Conservation (phyloP, 371 early-diverging fungal species). For the Apophysomyces sp. region DNA sequence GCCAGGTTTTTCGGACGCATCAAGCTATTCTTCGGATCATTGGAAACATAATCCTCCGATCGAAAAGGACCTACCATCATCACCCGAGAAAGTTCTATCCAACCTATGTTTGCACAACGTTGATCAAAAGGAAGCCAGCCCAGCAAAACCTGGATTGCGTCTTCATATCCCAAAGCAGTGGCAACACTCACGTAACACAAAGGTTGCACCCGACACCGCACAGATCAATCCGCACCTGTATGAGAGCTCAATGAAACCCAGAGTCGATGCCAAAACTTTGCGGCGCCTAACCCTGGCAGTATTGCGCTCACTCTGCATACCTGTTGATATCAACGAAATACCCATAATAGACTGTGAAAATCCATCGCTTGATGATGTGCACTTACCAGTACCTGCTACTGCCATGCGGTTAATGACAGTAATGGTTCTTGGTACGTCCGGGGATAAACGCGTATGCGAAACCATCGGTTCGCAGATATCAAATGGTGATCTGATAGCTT, state of each 20-base stretch:
- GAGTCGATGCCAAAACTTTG: slow-evolving; percentile 27
- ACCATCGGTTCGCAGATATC: slow-evolving; percentile 46
- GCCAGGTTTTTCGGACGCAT: background rate
- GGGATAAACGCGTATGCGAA: slow-evolving; percentile 42
- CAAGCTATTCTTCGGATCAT: slow-evolving; percentile 4
- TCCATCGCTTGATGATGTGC: slow-evolving; percentile 24
- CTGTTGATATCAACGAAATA: slow-evolving; percentile 27
- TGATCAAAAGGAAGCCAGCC: background rate
- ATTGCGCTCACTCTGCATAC: slow-evolving; percentile 30
- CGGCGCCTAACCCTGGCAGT: slow-evolving; percentile 33
- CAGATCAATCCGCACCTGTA: background rate
- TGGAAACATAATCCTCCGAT: slow-evolving; percentile 3
- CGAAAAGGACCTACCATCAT: background rate
- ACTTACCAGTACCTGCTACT: slow-evolving; percentile 31
- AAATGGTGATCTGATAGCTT: slow-evolving; percentile 44
- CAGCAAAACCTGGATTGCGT: background rate
- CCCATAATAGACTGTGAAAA: slow-evolving; percentile 29
- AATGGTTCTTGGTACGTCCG: slow-evolving; percentile 47
- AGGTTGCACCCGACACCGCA: background rate
- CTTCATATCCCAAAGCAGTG: slow-evolving; percentile 20
- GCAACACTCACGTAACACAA: background rate
- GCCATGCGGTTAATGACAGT: slow-evolving; percentile 42
- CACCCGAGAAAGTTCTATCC: background rate
- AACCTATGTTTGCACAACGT: slow-evolving; percentile 3
- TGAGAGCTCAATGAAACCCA: slow-evolving; percentile 37